Evolutionary conservation across 768 basidiomycete genomes (phyloP).

Genomic region (Macrolepiota fuliginosa): DNA sequence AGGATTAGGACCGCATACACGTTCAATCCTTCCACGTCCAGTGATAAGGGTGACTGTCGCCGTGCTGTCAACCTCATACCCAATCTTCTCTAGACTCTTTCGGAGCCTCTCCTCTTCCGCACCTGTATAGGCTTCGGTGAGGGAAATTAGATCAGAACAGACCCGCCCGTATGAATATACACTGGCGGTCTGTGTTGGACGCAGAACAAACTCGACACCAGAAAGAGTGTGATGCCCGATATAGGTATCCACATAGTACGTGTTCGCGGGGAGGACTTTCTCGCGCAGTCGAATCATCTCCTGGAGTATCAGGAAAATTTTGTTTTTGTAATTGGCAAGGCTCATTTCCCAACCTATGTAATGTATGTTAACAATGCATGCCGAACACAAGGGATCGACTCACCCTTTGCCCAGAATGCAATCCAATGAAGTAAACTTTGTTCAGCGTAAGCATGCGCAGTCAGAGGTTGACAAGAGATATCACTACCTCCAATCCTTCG

Average conservation of each 20-base stretch:
- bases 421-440: conserved; percentile 22
- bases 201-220: conserved; percentile 16
- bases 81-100: conserved; percentile 16
- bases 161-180: background rate
- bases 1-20: conserved; percentile 11
- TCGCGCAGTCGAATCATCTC: conserved; percentile 13
- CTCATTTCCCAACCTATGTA: conserved; percentile 17
- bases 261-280: conserved; percentile 15
- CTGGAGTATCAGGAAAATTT: conserved; percentile 15
- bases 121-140: conserved; percentile 8
- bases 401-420: conserved; percentile 26
- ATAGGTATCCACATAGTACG: conserved; percentile 12
- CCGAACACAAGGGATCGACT: background rate
- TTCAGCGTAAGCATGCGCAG: background rate
- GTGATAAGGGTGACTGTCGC: conserved; percentile 16
- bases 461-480: background rate
- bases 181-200: conserved; percentile 14
- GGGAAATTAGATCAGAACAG: conserved; percentile 8
- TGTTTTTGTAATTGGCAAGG: conserved; percentile 15
- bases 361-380: no score
- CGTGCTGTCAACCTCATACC: conserved; percentile 17
- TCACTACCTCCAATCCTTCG: conserved; percentile 26
- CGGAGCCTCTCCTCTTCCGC: conserved; percentile 14
- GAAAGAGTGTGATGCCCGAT: background rate
- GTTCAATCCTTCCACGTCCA: conserved; percentile 18